Evolutionary conservation across 1,139 yeast species (phyloP), one percentile per base, ranked within the genome.

Genomic region (Magnusiomyces clavatus): DNA sequence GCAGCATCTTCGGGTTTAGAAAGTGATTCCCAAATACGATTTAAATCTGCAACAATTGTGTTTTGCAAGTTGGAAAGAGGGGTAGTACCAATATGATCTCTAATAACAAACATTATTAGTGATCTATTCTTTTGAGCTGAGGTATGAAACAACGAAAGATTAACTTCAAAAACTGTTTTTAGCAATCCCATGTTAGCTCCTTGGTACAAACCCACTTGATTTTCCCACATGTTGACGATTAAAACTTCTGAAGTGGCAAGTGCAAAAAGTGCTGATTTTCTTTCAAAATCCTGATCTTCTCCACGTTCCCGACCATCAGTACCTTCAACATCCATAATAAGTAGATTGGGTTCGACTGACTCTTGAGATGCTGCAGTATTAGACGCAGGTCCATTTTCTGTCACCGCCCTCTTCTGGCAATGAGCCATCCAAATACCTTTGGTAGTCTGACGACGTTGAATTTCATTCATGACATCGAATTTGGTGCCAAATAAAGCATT

Each of bases 281-380:
- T 78, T 69, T 92, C 98, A 68, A 92, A 92, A 67, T 92, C 98
- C 68, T 92, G 97, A 67, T 92, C 98, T 61, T 92, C 98, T 14
- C 98, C 98, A 54, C 97, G 78, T 69, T 92, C 98, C 57, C 97
- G 78, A 47, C 98, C 98, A 69, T 92, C 98, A 1, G 97, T 89
- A 46, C 98, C 98, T 70, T 92, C 98, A 17, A 92, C 97, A 66
- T 92, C 98, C 79, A 92, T 77, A 2, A 92, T 95, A 60, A 89
- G 77, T n/a, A 89, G 73, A 44, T 57, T 58, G n/a, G 48, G 47
- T 14, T 46, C 14, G 35, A 42, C 6, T 47, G 37, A 35, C 12
- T 34, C 16, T 39, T 24, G 44, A 10, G 53, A 52, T 8, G 56
- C 49, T 13, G 56, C 43, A 1, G 52, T 35, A 11, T 53, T 20